Base-by-base conservation (phyloP, 1,284 basidiomycete genomes). In the Apiotrichum siamense region DNA sequence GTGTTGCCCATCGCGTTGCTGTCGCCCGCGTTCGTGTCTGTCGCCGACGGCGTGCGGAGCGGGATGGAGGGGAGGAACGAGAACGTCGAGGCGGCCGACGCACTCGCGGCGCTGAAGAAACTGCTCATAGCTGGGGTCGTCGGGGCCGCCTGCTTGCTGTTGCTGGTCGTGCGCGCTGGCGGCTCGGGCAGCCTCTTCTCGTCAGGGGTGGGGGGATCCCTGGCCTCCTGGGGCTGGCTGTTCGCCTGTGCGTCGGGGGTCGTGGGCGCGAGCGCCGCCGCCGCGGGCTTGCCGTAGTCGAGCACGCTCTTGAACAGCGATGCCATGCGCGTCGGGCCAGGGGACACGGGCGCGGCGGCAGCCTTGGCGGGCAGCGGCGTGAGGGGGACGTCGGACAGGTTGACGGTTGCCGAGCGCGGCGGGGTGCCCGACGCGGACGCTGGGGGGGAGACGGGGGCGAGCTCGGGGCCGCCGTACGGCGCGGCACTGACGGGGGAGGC, bases 101-200 rank as follows among this genome's bases (percentile, higher is more conserved):
- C n/a, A n/a, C n/a, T n/a, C 7, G 54, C 50, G 11, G 49, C 46
- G 10, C 49, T 46, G 42, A 55, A 55, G 43, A 55, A 55, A 38
- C 47, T 21, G 29, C 40, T 38, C 46, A 40, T 47, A 18, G 21
- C 36, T n/a, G 15, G 20, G 21, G 31, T 3, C 17, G 11, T 25
- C 17, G 9, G n/a, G n/a, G n/a, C n/a, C 4, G 40, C 26, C 18
- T 42, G 26, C 40, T 42, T 42, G 27, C 39, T 18, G n/a, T 11
- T 15, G 17, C 12, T 35, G 12, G 33, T 15, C 33, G 13, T 35
- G 29, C 29, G 29, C 15, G 29, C 29, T n/a, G 44, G 33, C 2
- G 33, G 33, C n/a, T 24, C 44, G 6, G 44, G 44, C 12, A 36
- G 20, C 13, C 36, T 35, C 44, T 45, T 45, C 23, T 45, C 44